Evolutionary conservation across 2,329 filamentous ascomycete genomes (phyloP).

Genomic region (Colletotrichum spinosum): DNA sequence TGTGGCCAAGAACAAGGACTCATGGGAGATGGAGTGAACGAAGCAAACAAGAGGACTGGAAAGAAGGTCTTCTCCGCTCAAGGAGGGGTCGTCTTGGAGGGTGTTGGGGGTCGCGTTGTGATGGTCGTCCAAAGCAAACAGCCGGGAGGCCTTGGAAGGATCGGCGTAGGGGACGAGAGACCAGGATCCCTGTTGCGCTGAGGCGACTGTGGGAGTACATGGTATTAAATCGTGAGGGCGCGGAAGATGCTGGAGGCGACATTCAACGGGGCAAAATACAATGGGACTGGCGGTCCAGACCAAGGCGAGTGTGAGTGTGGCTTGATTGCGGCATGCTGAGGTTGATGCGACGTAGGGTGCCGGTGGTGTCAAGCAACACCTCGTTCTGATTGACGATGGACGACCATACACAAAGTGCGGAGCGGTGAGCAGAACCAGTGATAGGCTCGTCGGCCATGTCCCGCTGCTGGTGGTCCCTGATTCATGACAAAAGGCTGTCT

Average conservation of each 20-base stretch:
- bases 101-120: constrained; percentile 17
- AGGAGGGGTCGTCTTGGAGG: constrained; percentile 21
- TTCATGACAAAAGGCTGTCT: constrained; percentile 26
- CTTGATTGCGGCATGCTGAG: constrained; percentile 27
- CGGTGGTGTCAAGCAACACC: constrained; percentile 13
- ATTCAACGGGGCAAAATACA: constrained; percentile 10
- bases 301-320: constrained; percentile 7
- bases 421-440: constrained; percentile 23
- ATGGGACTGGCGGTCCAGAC: constrained; percentile 22
- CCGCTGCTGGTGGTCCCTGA: constrained; percentile 10
- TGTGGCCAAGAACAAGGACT: constrained; percentile 8
- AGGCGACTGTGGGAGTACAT: neutral
- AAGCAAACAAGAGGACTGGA: constrained; percentile 19
- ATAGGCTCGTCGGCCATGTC: constrained; percentile 1
- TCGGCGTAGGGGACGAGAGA: constrained; percentile 26
- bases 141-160: constrained; percentile 28
- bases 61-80: constrained; percentile 10
- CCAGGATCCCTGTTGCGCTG: constrained; percentile 14
- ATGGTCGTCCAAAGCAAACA: constrained; percentile 20
- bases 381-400: constrained; percentile 6
- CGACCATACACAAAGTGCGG: neutral
- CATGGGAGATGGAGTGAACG: constrained; percentile 22
- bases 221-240: constrained; percentile 5
- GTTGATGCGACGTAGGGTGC: neutral
- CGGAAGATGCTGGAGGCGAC: constrained; percentile 15